Evolutionary conservation across 108 stramenopile species (phyloP).

Genomic region (Nitzschia sp.): DNA sequence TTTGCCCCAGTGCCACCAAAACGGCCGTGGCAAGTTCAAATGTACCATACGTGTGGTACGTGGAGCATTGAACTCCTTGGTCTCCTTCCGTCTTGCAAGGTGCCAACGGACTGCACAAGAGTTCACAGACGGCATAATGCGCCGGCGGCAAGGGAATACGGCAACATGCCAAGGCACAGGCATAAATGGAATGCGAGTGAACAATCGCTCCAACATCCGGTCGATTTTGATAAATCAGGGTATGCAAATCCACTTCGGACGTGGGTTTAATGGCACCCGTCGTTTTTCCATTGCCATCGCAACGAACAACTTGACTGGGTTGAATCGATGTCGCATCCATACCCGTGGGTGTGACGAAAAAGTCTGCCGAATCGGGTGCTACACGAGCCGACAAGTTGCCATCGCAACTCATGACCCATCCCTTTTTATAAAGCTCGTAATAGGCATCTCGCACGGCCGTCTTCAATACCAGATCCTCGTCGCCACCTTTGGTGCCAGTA

Average conservation of each 20-base stretch:
- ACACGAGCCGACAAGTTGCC: conserved; percentile 18
- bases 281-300: conserved; percentile 13
- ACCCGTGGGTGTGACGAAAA: conserved; percentile 31
- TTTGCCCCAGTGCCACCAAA: conserved; percentile 14
- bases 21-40: conserved; percentile 14
- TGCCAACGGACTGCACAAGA: neutral
- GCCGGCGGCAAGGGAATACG: conserved; percentile 27
- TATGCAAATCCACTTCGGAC: conserved; percentile 11
- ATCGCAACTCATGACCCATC: conserved; percentile 25
- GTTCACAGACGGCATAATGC: conserved; percentile 27
- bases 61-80: conserved; percentile 6
- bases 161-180: conserved; percentile 28
- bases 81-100: neutral
- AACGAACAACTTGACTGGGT: conserved; percentile 16
- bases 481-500: conserved; percentile 11
- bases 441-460: conserved; percentile 19
- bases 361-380: neutral
- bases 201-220: conserved; percentile 30
- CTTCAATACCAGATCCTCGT: neutral
- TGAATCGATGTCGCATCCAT: neutral
- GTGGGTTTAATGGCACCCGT: conserved; percentile 10
- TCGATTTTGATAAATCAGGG: conserved; percentile 11
- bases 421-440: conserved; percentile 6
- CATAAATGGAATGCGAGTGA: conserved; percentile 24
- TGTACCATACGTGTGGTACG: conserved; percentile 30